Percentiles rank a stretch among this genome's conserved stretches.
Conservation (phyloP, 2,329 filamentous ascomycete species). For the Bipolaris oryzae region DNA sequence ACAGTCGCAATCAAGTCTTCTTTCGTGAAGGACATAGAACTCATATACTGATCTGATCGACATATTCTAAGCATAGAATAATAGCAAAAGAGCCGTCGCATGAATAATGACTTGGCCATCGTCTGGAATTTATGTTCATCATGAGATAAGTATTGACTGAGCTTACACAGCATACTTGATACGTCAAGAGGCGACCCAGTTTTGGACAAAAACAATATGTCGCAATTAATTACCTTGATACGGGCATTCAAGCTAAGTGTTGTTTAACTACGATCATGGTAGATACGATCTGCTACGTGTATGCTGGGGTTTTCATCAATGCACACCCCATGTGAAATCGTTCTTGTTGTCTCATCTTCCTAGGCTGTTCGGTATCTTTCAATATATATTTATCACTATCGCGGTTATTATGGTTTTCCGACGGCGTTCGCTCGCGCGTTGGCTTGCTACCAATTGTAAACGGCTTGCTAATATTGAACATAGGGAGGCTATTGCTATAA, state of each 20-base stretch:
- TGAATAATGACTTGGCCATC: slow-evolving; percentile 44
- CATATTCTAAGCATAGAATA: no score
- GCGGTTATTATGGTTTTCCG: not conserved
- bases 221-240: no score
- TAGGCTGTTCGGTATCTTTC: no score
- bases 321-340: not conserved
- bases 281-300: no score
- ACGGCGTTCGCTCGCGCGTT: not conserved
- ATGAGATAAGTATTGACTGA: no score
- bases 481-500: slow-evolving; percentile 17
- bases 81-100: slow-evolving; percentile 29
- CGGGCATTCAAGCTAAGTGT: no score
- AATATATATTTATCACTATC: not conserved
- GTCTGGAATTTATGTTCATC: no score
- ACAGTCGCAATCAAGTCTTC: slow-evolving; percentile 43
- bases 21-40: slow-evolving; percentile 53
- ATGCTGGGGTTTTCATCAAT: not conserved
- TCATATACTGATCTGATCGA: slow-evolving; percentile 22
- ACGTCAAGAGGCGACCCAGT: no score
- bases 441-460: not conserved
- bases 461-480: slow-evolving; percentile 26
- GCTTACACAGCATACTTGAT: no score
- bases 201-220: no score
- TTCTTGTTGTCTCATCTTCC: not conserved
- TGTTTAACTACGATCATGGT: no score